These are phyloP conservation scores for Leishmania major DNA, from an alignment of 208 protist genomes.

Conservation along the genomic window DNA sequence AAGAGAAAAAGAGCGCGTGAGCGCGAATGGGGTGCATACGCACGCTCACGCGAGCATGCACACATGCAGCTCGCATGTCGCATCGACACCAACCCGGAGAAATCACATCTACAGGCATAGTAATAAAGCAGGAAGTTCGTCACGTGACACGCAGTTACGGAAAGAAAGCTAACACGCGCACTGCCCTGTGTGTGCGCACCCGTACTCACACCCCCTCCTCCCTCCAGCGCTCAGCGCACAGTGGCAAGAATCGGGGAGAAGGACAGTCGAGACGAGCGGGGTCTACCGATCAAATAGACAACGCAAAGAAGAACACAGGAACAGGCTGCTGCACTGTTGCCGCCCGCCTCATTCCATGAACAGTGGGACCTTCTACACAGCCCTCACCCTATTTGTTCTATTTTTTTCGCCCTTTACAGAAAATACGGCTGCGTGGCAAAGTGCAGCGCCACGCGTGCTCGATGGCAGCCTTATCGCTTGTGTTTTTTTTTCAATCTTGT, in stretches of 20 bases:
- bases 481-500: neutral
- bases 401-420: neutral
- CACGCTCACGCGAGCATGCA: neutral
- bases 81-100: neutral
- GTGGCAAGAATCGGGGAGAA: neutral
- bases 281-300: neutral
- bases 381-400: neutral
- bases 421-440: neutral
- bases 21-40: neutral
- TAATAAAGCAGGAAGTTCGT: neutral
- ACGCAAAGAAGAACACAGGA: neutral
- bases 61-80: neutral
- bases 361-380: neutral
- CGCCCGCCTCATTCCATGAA: neutral
- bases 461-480: neutral
- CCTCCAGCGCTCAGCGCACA: neutral
- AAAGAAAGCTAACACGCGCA: neutral
- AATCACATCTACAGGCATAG: neutral
- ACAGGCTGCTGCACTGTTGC: neutral
- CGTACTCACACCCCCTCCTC: neutral
- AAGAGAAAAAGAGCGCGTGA: neutral
- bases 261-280: neutral
- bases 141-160: neutral
- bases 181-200: neutral
- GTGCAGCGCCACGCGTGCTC: neutral